A percentile compares a stretch with the other conserved stretches of the same genome.
Evolutionary conservation across 108 stramenopile species (phyloP).

Genomic region (Asterionellopsis glacialis): DNA sequence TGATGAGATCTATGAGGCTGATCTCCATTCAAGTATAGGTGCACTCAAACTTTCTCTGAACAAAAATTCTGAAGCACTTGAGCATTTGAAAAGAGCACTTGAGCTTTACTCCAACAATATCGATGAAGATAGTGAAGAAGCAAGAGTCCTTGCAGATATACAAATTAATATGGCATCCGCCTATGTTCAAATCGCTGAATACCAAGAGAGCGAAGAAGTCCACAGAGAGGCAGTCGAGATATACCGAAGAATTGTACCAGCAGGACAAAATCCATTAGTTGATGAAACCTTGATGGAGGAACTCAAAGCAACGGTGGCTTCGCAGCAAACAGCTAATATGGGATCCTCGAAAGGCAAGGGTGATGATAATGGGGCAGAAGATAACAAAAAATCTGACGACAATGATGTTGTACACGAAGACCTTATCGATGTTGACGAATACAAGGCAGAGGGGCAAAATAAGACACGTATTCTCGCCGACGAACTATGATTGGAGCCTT

Average conservation of each 20-base stretch:
- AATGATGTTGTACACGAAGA: neutral
- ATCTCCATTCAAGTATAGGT: conserved; percentile 19
- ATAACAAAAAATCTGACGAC: neutral
- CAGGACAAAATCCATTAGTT: conserved; percentile 8
- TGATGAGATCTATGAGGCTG: conserved; percentile 15
- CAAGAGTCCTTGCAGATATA: conserved; percentile 6
- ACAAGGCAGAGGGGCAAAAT: neutral
- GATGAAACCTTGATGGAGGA: neutral
- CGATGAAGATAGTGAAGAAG: neutral
- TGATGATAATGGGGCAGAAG: neutral
- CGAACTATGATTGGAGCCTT: too few relatives aligned
- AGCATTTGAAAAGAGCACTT: conserved; percentile 12
- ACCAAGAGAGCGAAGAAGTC: conserved; percentile 2
- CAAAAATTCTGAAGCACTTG: conserved; percentile 4
- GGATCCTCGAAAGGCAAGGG: neutral
- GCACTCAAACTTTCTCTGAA: conserved; percentile 4
- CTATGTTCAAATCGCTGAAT: conserved; percentile 8
- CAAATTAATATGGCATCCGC: conserved; percentile 9
- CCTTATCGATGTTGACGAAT: neutral
- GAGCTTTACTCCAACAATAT: conserved; percentile 1
- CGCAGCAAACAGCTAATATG: neutral
- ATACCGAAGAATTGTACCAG: conserved; percentile 1
- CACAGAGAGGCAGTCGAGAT: conserved; percentile 8
- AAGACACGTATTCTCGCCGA: neutral
- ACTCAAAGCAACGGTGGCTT: too few relatives aligned